Conservation (phyloP, 2,329 filamentous ascomycete genomes). For the Colletotrichum chrysophilum region DNA sequence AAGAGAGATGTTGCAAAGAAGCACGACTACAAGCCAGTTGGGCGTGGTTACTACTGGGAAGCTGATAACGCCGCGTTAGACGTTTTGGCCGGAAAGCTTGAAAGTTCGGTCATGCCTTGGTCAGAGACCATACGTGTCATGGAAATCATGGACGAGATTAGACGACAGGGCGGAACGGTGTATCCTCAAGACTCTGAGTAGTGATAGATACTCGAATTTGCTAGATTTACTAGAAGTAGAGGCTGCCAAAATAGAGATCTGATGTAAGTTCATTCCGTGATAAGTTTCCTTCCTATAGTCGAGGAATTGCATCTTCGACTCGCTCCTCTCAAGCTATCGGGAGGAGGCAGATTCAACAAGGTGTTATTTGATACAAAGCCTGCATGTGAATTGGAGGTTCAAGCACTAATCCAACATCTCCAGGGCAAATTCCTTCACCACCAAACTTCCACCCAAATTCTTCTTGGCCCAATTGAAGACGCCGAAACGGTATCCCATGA, state of each 20-base stretch:
- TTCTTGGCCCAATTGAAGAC: conserved; percentile 55
- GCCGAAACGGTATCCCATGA: conserved; percentile 52
- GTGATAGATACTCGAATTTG: not conserved
- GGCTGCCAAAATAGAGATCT: not conserved
- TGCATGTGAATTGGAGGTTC: too few species aligned
- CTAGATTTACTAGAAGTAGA: not conserved
- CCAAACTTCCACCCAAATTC: conserved; percentile 23
- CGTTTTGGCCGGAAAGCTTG: conserved; percentile 38
- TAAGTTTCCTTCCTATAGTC: too few species aligned
- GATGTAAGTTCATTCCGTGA: too few species aligned
- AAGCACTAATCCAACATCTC: not conserved
- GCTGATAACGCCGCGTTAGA: conserved; percentile 47
- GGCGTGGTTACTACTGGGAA: conserved; percentile 48
- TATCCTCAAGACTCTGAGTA: conserved; percentile 31
- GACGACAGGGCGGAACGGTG: conserved; percentile 34
- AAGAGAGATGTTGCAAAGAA: conserved; percentile 31
- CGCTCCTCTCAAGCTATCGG: too few species aligned
- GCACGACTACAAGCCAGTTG: conserved; percentile 37
- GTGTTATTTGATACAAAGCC: too few species aligned
- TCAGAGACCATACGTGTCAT: conserved; percentile 49
- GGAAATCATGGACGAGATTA: conserved; percentile 51
- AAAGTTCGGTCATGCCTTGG: conserved; percentile 50
- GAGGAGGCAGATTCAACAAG: too few species aligned
- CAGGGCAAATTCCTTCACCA: not conserved
- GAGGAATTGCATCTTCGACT: too few species aligned